phyloP scores from a whole-genome alignment of 306 rosid genomes.

The Arachis stenosperma region DNA sequence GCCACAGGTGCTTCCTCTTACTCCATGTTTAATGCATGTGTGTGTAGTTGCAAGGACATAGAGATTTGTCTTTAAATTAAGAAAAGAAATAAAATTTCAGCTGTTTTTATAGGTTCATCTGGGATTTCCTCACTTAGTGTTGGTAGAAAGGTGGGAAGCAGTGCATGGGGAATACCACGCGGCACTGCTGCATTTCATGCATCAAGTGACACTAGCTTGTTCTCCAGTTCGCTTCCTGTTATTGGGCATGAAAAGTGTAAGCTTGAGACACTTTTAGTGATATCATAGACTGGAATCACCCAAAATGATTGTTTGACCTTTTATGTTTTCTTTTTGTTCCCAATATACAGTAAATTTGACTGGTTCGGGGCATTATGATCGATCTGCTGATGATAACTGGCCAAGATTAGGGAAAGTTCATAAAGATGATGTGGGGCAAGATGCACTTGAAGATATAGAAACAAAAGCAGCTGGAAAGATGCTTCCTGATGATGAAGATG shows the following conservation, averaged over 20 bases:
- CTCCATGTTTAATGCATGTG: conserved; percentile 14
- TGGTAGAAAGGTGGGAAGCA: conserved; percentile 48
- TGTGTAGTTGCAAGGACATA: conserved; percentile 14
- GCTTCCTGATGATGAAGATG: conserved; percentile 83
- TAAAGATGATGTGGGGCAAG: conserved; percentile 44
- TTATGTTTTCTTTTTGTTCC: background rate
- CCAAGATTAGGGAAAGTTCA: conserved; percentile 45
- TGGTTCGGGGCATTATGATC: conserved; percentile 44
- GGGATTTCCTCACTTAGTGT: conserved; percentile 42
- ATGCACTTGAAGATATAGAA: conserved; percentile 56
- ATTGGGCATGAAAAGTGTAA: conserved; percentile 69
- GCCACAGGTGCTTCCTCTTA: conserved; percentile 45
- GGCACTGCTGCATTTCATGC: conserved; percentile 49
- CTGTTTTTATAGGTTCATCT: conserved; percentile 46
- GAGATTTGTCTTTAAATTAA: background rate
- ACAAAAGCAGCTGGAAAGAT: conserved; percentile 48
- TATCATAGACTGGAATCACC: background rate
- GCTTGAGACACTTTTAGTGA: conserved; percentile 33
- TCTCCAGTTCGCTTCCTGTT: conserved; percentile 76
- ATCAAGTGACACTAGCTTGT: conserved; percentile 66
- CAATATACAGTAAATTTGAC: conserved; percentile 63
- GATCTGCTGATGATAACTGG: conserved; percentile 51
- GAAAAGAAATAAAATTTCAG: background rate
- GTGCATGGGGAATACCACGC: conserved; percentile 57
- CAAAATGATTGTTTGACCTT: conserved; percentile 25